These are phyloP conservation scores for Cercospora sp. DNA, from an alignment of 2,329 filamentous ascomycete species.

Conservation along the genomic window DNA sequence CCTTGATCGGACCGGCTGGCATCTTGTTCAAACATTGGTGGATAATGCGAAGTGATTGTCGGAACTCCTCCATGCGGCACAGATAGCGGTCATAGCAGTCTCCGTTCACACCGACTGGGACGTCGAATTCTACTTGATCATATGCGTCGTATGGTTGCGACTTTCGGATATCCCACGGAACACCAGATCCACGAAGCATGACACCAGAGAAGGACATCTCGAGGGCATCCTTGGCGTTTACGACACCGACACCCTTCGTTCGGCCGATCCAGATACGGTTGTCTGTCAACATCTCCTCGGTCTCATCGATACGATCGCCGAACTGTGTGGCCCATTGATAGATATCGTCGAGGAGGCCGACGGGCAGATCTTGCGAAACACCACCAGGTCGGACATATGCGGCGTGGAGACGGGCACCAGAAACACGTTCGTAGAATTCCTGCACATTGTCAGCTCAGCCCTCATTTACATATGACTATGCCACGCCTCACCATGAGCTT, in stretches of 20 bases:
- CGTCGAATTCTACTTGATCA: slow-evolving; percentile 95
- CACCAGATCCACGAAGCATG: slow-evolving; percentile 94
- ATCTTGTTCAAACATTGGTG: slow-evolving; percentile 99
- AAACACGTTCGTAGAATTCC: slow-evolving; percentile 99
- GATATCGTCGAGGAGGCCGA: slow-evolving; percentile 95
- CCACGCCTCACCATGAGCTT: slow-evolving; percentile 84
- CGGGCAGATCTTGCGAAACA: slow-evolving; percentile 90
- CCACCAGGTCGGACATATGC: slow-evolving; percentile 96
- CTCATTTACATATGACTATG: not conserved
- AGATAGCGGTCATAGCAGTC: slow-evolving; percentile 99
- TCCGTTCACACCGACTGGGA: slow-evolving; percentile 92
- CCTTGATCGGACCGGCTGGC: slow-evolving; percentile 87
- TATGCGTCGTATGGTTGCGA: slow-evolving; percentile 97
- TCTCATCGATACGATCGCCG: slow-evolving; percentile 96
- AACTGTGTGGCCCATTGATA: slow-evolving; percentile 99
- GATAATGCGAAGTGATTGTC: slow-evolving; percentile 96
- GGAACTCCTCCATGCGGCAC: slow-evolving; percentile 99
- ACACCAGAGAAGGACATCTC: slow-evolving; percentile 96
- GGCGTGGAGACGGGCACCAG: slow-evolving; percentile 92
- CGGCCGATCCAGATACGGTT: slow-evolving; percentile 99
- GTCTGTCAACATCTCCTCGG: slow-evolving; percentile 96
- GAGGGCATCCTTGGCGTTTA: slow-evolving; percentile 87
- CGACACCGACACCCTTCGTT: slow-evolving; percentile 84
- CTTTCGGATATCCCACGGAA: slow-evolving; percentile 96
- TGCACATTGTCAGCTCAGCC: slow-evolving; percentile 42